These are phyloP conservation scores for Aspergillus bertholletiae DNA, from an alignment of 495 filamentous ascomycete species.

Conservation along the genomic window DNA sequence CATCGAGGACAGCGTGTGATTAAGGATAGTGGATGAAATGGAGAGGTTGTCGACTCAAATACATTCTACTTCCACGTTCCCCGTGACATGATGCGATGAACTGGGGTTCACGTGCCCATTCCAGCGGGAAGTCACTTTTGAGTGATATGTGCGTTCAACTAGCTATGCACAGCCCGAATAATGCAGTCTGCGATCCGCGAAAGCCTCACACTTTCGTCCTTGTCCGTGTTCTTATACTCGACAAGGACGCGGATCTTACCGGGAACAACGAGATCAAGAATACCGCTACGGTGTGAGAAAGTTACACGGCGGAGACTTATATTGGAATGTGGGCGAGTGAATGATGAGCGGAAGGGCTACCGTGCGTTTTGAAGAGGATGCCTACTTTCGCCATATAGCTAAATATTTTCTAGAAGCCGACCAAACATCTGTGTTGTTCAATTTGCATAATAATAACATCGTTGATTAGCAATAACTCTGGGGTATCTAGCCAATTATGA, in stretches of 20 bases:
- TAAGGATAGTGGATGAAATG: conserved; percentile 18
- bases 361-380: background rate
- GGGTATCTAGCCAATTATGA: background rate
- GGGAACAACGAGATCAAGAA: background rate
- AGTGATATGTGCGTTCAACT: background rate
- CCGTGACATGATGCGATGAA: too few species aligned
- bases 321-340: background rate
- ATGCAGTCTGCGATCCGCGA: background rate
- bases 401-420: background rate
- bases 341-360: background rate
- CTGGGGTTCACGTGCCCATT: background rate
- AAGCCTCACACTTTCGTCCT: background rate
- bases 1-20: conserved; percentile 51
- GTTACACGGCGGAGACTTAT: background rate
- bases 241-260: background rate
- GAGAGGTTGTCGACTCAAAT: background rate
- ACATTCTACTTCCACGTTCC: background rate
- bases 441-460: background rate
- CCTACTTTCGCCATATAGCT: background rate
- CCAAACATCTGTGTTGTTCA: background rate
- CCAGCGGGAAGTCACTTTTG: background rate
- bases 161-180: background rate
- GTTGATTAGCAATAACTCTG: background rate
- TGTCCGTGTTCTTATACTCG: background rate
- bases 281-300: background rate